Evolutionary conservation across 106 monocot genomes (phyloP), one percentile per base, ranked within the genome.

Genomic region (Allium sativum): DNA sequence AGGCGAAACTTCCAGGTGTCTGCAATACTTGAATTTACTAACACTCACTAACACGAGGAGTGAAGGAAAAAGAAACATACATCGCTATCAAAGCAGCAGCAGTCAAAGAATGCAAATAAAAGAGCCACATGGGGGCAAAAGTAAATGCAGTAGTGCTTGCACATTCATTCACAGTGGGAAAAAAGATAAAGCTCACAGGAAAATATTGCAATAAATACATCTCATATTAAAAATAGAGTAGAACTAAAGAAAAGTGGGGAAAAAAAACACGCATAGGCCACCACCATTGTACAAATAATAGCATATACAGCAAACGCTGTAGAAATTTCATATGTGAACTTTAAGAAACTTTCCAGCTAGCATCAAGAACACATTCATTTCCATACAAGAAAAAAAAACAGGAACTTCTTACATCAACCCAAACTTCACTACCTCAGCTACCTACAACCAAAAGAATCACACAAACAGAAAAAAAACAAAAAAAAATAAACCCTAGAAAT

Each of bases 51-150:
- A n/a, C n/a, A n/a, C n/a, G n/a, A 22, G 22, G 3, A 3, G 22
- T 1, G 31, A 1, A 31, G 31, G 1, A 31, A 31, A 31, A 31
- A 31, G 5, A 31, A 31, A 31, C 31, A 31, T 31, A 31, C 31
- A 31, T 31, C 31, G 5, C 31, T 31, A 31, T 31, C 31, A 31
- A 50, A 50, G 48, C 48, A 58, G 22, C 57, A 40, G 10, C 31
- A 58, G 43, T 41, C 59, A 59, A 44, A 42, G 59, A 59, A 47
- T 62, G 18, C 62, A 62, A 44, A 42, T 45, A 19, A 53, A 54
- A 45, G 20, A 68, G 45, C 56, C 68, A 68, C 56, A 59, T 69
- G 58, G 58, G 45, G 15, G 8, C 68, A 22, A 19, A 21, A 68
- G 52, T 42, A 19, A 56, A 17, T 19, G 16, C 20, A 48, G 62